phyloP scores from a whole-genome alignment of 495 filamentous ascomycete genomes.

The Copromyces sp. region DNA sequence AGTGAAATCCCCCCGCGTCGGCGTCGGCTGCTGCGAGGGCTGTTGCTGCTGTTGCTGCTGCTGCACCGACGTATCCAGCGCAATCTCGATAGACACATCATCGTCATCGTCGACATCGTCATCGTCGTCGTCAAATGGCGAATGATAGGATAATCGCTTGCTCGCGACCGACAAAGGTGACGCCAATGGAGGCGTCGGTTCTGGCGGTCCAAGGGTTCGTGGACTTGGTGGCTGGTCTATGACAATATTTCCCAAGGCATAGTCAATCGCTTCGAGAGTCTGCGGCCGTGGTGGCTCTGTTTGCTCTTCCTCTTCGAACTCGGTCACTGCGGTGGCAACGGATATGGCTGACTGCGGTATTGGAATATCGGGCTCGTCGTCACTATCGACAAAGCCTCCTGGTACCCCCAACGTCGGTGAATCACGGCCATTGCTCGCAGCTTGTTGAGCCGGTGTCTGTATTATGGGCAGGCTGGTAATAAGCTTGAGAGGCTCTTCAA shows the following conservation, averaged over 20 bases:
- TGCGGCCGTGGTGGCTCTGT: constrained; percentile 37
- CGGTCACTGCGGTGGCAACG: constrained; percentile 49
- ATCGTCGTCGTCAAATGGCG: constrained; percentile 23
- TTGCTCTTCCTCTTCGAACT: constrained; percentile 63
- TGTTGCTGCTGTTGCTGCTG: constrained; percentile 1
- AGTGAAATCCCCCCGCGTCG: constrained; percentile 18
- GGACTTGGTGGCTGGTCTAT: neutral
- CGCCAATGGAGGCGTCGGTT: neutral
- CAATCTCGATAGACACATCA: constrained; percentile 29
- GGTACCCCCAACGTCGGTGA: constrained; percentile 65
- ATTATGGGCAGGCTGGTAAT: constrained; percentile 17
- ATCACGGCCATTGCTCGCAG: constrained; percentile 29
- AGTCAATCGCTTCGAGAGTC: constrained; percentile 15
- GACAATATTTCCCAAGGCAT: constrained; percentile 12
- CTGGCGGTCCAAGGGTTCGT: neutral
- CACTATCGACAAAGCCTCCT: constrained; percentile 37
- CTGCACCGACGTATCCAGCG: constrained; percentile 25
- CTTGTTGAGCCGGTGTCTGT: neutral
- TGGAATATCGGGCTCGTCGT: neutral
- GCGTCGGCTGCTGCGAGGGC: constrained; percentile 19
- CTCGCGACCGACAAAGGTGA: constrained; percentile 5
- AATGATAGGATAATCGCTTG: constrained; percentile 30
- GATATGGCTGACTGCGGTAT: constrained; percentile 43
- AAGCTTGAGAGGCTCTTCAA: constrained; percentile 20
- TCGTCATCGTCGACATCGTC: constrained; percentile 31